phyloP scores from a whole-genome alignment of 192 early-diverging fungal genomes.

The Backusella liffmaniae region DNA sequence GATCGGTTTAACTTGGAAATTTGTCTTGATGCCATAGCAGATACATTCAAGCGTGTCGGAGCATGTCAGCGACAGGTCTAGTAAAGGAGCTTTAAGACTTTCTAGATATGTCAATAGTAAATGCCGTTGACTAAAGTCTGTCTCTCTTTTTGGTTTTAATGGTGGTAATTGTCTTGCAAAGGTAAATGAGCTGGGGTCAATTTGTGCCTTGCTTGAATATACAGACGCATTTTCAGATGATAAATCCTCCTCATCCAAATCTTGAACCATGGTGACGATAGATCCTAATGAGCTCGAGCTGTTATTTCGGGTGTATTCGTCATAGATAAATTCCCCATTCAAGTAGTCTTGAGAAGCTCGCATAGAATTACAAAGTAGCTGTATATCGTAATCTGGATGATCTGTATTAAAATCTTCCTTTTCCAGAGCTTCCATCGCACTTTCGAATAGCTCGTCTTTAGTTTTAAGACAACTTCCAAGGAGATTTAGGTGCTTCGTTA shows the following conservation, averaged over 20 bases:
- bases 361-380: neutral
- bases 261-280: neutral
- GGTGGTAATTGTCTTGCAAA: conserved; percentile 10
- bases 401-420: neutral
- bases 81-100: conserved; percentile 44
- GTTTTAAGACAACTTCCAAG: conserved; percentile 29
- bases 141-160: conserved; percentile 37
- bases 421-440: neutral
- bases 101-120: conserved; percentile 46
- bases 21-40: conserved; percentile 4
- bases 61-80: conserved; percentile 39
- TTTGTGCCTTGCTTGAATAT: conserved; percentile 11
- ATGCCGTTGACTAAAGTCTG: conserved; percentile 39
- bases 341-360: neutral
- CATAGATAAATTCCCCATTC: neutral
- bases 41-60: conserved; percentile 26
- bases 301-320: neutral
- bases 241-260: neutral
- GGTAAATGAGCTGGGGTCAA: neutral
- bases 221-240: neutral
- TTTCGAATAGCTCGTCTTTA: conserved; percentile 30
- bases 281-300: neutral
- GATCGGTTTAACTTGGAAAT: conserved; percentile 20
- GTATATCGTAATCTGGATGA: neutral
- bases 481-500: conserved; percentile 34